Evolutionary conservation across 129 eudicot species (phyloP), one percentile per base, ranked within the genome.

Genomic region (Flaveria ramosissima): DNA sequence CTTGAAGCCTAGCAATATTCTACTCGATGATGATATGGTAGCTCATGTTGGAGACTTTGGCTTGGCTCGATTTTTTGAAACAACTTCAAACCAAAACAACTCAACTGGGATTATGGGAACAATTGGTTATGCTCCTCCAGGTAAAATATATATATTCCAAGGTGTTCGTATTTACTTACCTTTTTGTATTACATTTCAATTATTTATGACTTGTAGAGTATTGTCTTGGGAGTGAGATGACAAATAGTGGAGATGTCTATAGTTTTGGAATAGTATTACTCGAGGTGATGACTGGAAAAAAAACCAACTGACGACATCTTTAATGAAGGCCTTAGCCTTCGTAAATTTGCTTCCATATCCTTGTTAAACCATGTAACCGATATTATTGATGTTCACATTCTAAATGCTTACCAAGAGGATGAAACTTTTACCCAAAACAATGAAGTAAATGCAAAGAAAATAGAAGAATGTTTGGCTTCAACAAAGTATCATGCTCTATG

Each of bases 281-380:
- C 6, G 59, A 52, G 59, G 59, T 17, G 8, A 52, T 52, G 23
- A 16, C n/a, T n/a, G n/a, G n/a, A n/a, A n/a, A n/a, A n/a, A n/a
- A n/a, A n/a, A n/a, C n/a, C n/a, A n/a, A n/a, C n/a, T n/a, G n/a
- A n/a, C n/a, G n/a, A n/a, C n/a, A n/a, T n/a, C n/a, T n/a, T n/a
- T n/a, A n/a, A n/a, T n/a, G n/a, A n/a, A n/a, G n/a, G n/a, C 59
- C 59, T 52, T 52, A 52, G 59, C 59, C 59, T 52, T 52, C 59
- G n/a, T 52, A 52, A 52, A 5, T n/a, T 52, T 16, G 21, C 59
- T 52, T 52, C 21, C 59, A n/a, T 52, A 23, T 9, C 59, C 59
- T 52, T 52, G 59, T 20, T n/a, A 52, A 14, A 52, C 59, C 59
- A 52, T 52, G 24, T 23, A 23, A 23, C 24, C 24, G 24, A 23